Evolutionary conservation across 257 asterid genomes (phyloP), one percentile per base, ranked within the genome.

Genomic region (Parsonsia alboflavescens): DNA sequence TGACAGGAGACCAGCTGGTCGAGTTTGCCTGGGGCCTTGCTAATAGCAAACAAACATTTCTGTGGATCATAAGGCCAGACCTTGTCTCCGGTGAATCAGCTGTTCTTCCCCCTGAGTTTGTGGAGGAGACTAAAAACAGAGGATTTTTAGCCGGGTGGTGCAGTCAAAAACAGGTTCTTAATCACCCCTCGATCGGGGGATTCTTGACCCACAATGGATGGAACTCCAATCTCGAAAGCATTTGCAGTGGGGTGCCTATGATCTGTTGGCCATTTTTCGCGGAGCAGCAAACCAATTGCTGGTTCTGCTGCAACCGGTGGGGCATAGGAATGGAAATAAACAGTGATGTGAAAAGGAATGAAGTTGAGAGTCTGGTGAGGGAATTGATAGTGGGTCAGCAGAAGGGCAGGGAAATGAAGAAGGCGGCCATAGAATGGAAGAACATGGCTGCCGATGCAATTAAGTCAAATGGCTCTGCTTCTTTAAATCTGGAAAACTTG

Each of bases 1-100:
- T 84, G 85, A 54, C 78, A 1, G 5, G 39, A 4, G 72, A 69
- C 4, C 78, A 78, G 30, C 63, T 84, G 10, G 42, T 72, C 4
- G 87, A 84, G 22, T 84, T 80, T 63, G 87, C 83, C 0, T 80
- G 81, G 85, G 85, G 83, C 41, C 78, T 83, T 57, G 82, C 83
- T 0, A 78, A 84, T 17, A 76, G 76, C 59, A 78, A 68, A 21
- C 71, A 75, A 2, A 66, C 70, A 0, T 81, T 81, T 52, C 68
- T 84, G 66, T 84, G 87, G 87, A 71, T 80, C 42, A 69, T 83
- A 12, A 53, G 85, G 48, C 70, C 82, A 0, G 87, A 83, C 78
- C 61, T 83, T 8, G 79, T 72, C 53, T 46, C 39, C 5, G 85
- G 81, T 1, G 79, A 78, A 6, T 72, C 82, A 0, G 57, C 83